Evolutionary conservation across 805 yeast species (phyloP), one percentile per base, ranked within the genome.

Genomic region (Helenozyma rhizophorensis): DNA sequence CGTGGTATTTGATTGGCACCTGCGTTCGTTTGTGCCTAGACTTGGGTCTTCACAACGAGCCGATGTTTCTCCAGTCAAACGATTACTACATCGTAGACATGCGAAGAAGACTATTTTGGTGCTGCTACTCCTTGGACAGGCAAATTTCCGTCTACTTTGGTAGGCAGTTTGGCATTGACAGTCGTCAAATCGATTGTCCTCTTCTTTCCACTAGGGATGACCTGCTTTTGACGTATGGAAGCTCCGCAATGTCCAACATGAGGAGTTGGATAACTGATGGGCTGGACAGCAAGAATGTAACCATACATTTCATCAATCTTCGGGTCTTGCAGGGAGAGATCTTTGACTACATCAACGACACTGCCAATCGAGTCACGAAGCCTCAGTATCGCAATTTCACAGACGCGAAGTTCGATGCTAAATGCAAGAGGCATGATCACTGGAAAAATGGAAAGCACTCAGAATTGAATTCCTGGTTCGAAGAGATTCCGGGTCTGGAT

Each of bases 1-100:
- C 48, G 7, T 45, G 50, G 51, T 47, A 45, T 29, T 21, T 40
- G 14, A 31, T 45, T 14, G 51, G 50, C 3, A 45, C 43, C 4
- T 30, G 43, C 25, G 33, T 36, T 9, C 21, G 48, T 13, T 26
- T 47, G 10, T 45, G 49, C 22, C 36, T 36, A 14, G 50, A 47
- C 25, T 38, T 45, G 34, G 48, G 47, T 11, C 28, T 45, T 4
- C 40, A 43, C 31, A 25, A 36, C 16, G 42, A 33, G 23, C 19
- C 41, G 13, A 18, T 22, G 22, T 31, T 23, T 16, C 24, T 27
- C 17, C 33, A 23, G 10, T 26, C 27, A 10, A 27, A 25, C 4
- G 29, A 32, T 16, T 15, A 14, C 17, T 39, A 25, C 30, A 29
- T 36, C 14, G 24, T 29, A 17, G 43, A 36, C 13, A 26, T 36